Conservation (phyloP, 2,329 filamentous ascomycete species). For the Microthyrium microscopicum region DNA sequence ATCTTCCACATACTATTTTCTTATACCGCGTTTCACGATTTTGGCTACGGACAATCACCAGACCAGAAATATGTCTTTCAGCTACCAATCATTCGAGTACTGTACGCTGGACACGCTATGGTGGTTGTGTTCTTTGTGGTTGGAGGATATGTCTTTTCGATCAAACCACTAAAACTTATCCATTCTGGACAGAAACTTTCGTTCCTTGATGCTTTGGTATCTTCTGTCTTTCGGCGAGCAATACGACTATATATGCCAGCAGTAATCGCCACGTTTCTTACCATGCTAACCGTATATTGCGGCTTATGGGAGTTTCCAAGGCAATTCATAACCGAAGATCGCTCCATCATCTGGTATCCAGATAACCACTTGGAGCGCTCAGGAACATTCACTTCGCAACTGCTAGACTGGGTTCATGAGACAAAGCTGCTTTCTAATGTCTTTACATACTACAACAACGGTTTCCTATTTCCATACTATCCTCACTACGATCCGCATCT, state of each 20-base stretch:
- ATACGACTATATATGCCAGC: constrained; percentile 12
- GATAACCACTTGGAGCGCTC: constrained; percentile 1
- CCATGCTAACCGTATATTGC: constrained; percentile 7
- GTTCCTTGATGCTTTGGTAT: constrained; percentile 11
- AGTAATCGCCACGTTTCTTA: constrained; percentile 11
- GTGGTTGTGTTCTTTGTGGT: constrained; percentile 47
- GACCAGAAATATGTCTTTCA: constrained; percentile 27
- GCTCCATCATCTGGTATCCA: constrained; percentile 5
- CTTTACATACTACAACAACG: constrained; percentile 7
- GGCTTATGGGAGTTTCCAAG: constrained; percentile 7
- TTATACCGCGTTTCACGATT: constrained; percentile 6
- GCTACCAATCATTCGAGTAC: constrained; percentile 36
- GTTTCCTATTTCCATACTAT: constrained; percentile 7
- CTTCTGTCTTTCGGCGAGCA: constrained; percentile 11
- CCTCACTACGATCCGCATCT: constrained; percentile 37
- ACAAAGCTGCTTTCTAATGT: constrained; percentile 3
- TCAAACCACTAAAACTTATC: constrained; percentile 17
- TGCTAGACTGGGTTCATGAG: constrained; percentile 4
- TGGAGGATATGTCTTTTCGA: constrained; percentile 42
- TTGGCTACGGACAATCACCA: constrained; percentile 25
- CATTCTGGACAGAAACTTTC: constrained; percentile 15
- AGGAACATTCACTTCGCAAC: constrained; percentile 1
- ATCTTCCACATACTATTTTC: constrained; percentile 42
- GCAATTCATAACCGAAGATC: constrained; percentile 6
- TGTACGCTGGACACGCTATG: constrained; percentile 38